Evolutionary conservation across 257 asterid genomes (phyloP), one percentile per base, ranked within the genome.

Genomic region (Scutellaria galericulata): DNA sequence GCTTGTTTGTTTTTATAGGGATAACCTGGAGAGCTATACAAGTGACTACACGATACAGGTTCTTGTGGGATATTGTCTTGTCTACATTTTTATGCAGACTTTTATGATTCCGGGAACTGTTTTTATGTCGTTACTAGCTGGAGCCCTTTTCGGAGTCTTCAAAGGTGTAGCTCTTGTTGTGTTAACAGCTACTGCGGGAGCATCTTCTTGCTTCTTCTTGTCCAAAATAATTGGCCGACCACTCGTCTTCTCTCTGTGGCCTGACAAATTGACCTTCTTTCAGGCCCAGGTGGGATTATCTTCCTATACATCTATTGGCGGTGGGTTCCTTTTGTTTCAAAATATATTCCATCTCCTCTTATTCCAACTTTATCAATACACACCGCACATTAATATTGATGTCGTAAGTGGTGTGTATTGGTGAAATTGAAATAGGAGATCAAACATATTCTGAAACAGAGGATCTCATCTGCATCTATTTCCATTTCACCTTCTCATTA

Each of bases 81-180:
- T 91, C 78, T 91, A 91, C 91, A 85, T 93, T 60, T 93, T 89
- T 77, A 93, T 93, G 98, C 98, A 93, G 96, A 93, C 98, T 18
- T 93, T 91, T 77, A 93, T 93, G 98, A 93, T 93, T 67, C 98
- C 98, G 0, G 97, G 98, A 63, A 93, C 98, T 24, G 92, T 91
- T 66, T 91, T 91, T 63, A 93, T 93, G 98, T 91, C 98, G 40
- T 85, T 93, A 75, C 96, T 91, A 31, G 98, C 98, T 57, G 98
- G 98, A 66, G 81, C 97, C 35, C 94, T 93, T 50, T 91, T 93
- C 39, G 98, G 98, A 69, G 90, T 91, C 66, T 77, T 83, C 81
- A 93, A 82, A 81, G 98, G 98, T 51, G 93, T 93, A 35, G 90
- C 96, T 70, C 92, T 93, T 27, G 98, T 91, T 24, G 96, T 93